A percentile compares a stretch with the other conserved stretches of the same genome.
Conservation (phyloP, 2,329 filamentous ascomycete species). For the Penicillium expansum region DNA sequence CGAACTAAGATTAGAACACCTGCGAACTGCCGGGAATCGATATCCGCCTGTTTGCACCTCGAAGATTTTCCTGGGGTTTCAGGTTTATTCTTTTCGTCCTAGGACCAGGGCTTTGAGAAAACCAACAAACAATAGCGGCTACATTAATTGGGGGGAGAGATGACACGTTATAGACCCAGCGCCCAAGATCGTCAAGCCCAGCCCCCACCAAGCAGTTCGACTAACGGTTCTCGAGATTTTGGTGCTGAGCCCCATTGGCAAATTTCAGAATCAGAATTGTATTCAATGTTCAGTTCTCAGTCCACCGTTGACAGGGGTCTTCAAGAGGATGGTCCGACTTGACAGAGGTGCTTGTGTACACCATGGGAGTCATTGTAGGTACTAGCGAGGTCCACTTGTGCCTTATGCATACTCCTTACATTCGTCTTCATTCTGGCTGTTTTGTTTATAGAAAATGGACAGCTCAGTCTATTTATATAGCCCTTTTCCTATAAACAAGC, state of each 20-base stretch:
- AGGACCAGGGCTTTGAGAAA: background rate
- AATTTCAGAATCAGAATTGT: background rate
- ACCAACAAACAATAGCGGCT: background rate
- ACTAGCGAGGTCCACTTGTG: background rate
- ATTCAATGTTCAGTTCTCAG: background rate
- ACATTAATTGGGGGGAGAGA: too few relatives aligned
- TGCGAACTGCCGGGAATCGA: conserved; percentile 2
- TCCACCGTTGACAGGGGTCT: background rate
- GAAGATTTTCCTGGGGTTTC: background rate
- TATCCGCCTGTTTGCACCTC: background rate
- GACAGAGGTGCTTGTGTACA: background rate
- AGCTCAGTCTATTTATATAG: background rate
- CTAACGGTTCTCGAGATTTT: background rate
- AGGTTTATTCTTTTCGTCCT: background rate
- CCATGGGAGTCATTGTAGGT: background rate
- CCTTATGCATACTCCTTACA: background rate
- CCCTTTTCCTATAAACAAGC: background rate
- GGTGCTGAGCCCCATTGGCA: background rate
- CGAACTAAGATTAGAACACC: conserved; percentile 10
- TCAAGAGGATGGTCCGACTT: background rate
- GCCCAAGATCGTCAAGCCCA: background rate
- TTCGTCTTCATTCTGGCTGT: background rate
- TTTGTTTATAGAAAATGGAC: background rate
- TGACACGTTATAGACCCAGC: background rate
- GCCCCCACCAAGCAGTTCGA: background rate